Evolutionary conservation across 2,329 filamentous ascomycete species (phyloP), one percentile per base, ranked within the genome.

Genomic region (Trichophyton benhamiae): DNA sequence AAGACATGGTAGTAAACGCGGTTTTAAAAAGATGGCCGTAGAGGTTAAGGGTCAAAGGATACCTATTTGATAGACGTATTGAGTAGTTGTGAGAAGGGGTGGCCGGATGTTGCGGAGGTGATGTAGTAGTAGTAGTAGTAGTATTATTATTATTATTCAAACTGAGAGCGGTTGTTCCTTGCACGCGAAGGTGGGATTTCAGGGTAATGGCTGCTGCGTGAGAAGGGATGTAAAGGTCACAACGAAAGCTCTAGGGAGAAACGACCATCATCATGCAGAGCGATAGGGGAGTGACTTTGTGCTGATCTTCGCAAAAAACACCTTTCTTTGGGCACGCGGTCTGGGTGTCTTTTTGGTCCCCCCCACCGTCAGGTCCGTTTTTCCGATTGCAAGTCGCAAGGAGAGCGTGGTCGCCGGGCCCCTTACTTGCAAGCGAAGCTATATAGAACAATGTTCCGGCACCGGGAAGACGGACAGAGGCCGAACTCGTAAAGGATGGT

Each of bases 1-100:
- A 74, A 64, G 75, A 77, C 74, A 76, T 77, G 66, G 73, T 70
- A 44, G 73, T 70, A 44, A n/a, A 33, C 55, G 22, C 33, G 49
- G 27, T 33, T 55, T 33, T 38, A 13, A 38, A 30, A 27, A 27
- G 15, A 22, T 11, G 25, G 27, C 22, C 25, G 20, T 53, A 27
- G 49, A 33, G 11, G 27, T 27, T 36, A 55, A 55, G 27, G 15
- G 17, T 17, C 25, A 33, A 25, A 13, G 49, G 49, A 5, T 53
- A 53, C n/a, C 9, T 49, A 38, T 33, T 17, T 55, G 25, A 27
- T 55, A 36, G 27, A 36, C 36, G 36, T 25, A 55, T 25, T 17
- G 30, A 9, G n/a, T 4, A 22, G 22, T 30, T 25, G 13, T 30
- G 27, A n/a, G 25, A 52, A 53, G 3, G 49, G 49, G 5, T 6